A percentile compares a stretch with the other conserved stretches of the same genome.
phyloP scores from a whole-genome alignment of 1,139 yeast species.

The Komagataea norvegica region DNA sequence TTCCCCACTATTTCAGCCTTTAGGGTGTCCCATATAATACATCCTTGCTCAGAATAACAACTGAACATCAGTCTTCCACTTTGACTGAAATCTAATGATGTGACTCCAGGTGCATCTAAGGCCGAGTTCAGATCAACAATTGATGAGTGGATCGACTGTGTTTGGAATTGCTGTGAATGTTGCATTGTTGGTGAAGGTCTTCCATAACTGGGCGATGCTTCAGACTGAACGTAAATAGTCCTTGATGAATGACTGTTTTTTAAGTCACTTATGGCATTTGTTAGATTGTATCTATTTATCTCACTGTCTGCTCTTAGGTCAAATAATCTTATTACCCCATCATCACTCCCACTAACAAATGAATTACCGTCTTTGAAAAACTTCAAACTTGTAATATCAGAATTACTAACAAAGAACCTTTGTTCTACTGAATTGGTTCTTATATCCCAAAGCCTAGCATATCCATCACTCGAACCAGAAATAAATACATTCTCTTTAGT shows the following conservation, averaged over 20 bases:
- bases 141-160: constrained; percentile 11
- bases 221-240: constrained; percentile 6
- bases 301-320: constrained; percentile 79
- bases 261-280: constrained; percentile 19
- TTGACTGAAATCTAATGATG: constrained; percentile 65
- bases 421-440: constrained; percentile 51
- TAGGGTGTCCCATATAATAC: constrained; percentile 76
- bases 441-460: constrained; percentile 67
- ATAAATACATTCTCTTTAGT: constrained; percentile 39
- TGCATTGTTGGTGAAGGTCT: constrained; percentile 7
- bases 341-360: constrained; percentile 72
- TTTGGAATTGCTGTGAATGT: constrained; percentile 8
- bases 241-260: constrained; percentile 10
- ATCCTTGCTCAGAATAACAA: constrained; percentile 72
- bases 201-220: constrained; percentile 8
- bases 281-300: constrained; percentile 48
- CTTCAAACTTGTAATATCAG: constrained; percentile 63
- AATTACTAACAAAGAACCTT: constrained; percentile 54
- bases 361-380: constrained; percentile 71
- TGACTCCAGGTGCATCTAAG: constrained; percentile 58
- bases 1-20: constrained; percentile 62
- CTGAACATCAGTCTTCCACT: constrained; percentile 75
- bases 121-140: constrained; percentile 29
- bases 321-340: constrained; percentile 65
- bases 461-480: constrained; percentile 75